Conservation (phyloP, 345 rosid genomes). For the Angophora floribunda region DNA sequence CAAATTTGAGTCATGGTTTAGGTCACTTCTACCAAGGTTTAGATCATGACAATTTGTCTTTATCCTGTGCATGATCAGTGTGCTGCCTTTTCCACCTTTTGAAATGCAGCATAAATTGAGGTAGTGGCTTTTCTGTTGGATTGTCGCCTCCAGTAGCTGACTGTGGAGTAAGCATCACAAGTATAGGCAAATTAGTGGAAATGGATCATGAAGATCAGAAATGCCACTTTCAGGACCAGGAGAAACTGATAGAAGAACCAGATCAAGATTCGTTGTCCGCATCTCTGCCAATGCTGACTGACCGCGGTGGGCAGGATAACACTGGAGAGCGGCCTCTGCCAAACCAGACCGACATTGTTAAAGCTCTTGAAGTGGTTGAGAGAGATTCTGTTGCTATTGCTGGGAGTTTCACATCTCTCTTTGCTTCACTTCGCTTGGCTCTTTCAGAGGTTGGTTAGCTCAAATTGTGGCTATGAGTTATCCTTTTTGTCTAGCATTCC, state of each 20-base stretch:
- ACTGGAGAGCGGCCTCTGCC: conserved; percentile 4
- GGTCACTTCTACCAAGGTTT: not conserved
- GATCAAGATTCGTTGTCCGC: not conserved
- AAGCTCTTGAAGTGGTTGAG: conserved; percentile 69
- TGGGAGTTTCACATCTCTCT: conserved; percentile 78
- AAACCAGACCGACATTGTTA: conserved; percentile 43
- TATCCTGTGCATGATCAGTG: not conserved
- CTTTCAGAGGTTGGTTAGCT: conserved; percentile 58
- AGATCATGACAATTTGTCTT: not conserved
- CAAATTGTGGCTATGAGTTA: not conserved
- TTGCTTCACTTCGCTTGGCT: conserved; percentile 69
- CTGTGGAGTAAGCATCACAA: not conserved
- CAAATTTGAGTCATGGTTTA: not conserved
- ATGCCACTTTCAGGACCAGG: not conserved
- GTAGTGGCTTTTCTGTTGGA: not conserved
- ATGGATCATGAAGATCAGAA: not conserved
- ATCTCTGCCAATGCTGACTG: not conserved
- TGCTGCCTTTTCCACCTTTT: not conserved
- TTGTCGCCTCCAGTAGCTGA: not conserved
- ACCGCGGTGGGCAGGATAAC: not conserved
- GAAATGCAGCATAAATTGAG: not conserved
- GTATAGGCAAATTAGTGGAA: not conserved
- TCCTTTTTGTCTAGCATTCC: not conserved
- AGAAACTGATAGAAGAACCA: not conserved
- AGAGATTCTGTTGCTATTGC: conserved; percentile 80